Conservation (phyloP, 164 flowering plant species). For the Vitis labrusca region DNA sequence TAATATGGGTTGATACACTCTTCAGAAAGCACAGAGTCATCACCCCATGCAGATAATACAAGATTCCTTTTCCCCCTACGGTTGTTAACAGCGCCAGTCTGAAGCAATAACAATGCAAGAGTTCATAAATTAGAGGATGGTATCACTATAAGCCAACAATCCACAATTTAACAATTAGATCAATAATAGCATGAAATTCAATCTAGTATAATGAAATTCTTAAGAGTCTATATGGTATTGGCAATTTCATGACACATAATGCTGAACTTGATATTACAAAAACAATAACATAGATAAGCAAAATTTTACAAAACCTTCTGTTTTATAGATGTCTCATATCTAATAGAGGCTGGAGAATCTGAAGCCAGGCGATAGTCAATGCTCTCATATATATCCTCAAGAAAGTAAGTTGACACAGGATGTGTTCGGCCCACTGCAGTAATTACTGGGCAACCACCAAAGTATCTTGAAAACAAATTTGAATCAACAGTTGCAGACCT, state of each 20-base stretch:
- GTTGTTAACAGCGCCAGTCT: conserved; percentile 53
- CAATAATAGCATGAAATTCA: background rate
- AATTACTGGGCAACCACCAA: conserved; percentile 78
- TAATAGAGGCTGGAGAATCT: conserved; percentile 73
- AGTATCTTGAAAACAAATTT: conserved; percentile 71
- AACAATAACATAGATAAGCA: background rate
- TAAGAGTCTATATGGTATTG: too few relatives aligned
- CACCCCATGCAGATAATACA: conserved; percentile 83
- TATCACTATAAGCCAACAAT: background rate
- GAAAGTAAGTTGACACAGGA: conserved; percentile 80
- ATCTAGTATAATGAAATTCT: background rate
- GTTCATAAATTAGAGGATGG: conserved; percentile 11
- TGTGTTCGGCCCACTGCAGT: conserved; percentile 83
- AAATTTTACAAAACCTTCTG: conserved; percentile 45
- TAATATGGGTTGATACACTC: conserved; percentile 63
- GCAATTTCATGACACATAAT: background rate
- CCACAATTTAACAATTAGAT: background rate
- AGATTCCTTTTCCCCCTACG: conserved; percentile 82
- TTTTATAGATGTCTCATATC: conserved; percentile 28
- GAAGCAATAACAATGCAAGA: conserved; percentile 24
- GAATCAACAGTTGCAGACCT: conserved; percentile 99
- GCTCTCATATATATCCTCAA: conserved; percentile 82
- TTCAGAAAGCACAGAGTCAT: conserved; percentile 71
- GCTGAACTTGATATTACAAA: background rate
- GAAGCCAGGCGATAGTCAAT: conserved; percentile 70